Base-by-base conservation (phyloP, 495 filamentous ascomycete species). In the Neurospora sp. region DNA sequence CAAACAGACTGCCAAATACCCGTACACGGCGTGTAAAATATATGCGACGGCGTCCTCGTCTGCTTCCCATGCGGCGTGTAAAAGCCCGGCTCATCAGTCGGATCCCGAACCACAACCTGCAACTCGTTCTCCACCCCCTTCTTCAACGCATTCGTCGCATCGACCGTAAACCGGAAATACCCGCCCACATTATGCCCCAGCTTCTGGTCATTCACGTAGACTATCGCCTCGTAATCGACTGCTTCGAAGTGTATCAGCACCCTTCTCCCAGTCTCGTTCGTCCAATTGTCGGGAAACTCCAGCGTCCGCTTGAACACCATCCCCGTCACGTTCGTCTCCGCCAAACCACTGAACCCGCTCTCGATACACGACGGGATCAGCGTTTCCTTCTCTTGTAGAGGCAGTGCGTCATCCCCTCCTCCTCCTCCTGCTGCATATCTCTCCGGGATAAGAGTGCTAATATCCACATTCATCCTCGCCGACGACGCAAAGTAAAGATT, bases 1-100 rank as follows among this genome's bases (percentile, higher is more conserved):
- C 89, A 92, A 1, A 91, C 89, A 31, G 81, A 86, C 75, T 91
- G 89, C 90, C 90, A 92, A 68, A 92, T 92, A 3, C 90, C 90
- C 42, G 85, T 86, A 78, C 90, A 91, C 12, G 90, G 89, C 0
- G 86, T 89, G 78, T 92, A 92, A 77, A 90, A 92, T 69, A 92
- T 91, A 74, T 91, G 89, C 7, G 85, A 86, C 3, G 85, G 87
- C 3, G 78, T 74, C 3, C 85, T 79, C 9, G 85, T 87, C 76
- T 91, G 90, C 79, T 92, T 92, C 69, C 90, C 90, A 71, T 90
- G 83, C 0, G 89, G 89, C 45, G 89, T 90, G n/a, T 85, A 83
- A 73, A 82, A 81, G 8, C 59, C 31, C 22, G 39, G 18, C 16
- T 74, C 76, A 73, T 91, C 89, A 0, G 90, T 92, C 0, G 90